A percentile compares a stretch with the other conserved stretches of the same genome.
Evolutionary conservation across 768 basidiomycete species (phyloP).

Genomic region (Podaxis sp.): DNA sequence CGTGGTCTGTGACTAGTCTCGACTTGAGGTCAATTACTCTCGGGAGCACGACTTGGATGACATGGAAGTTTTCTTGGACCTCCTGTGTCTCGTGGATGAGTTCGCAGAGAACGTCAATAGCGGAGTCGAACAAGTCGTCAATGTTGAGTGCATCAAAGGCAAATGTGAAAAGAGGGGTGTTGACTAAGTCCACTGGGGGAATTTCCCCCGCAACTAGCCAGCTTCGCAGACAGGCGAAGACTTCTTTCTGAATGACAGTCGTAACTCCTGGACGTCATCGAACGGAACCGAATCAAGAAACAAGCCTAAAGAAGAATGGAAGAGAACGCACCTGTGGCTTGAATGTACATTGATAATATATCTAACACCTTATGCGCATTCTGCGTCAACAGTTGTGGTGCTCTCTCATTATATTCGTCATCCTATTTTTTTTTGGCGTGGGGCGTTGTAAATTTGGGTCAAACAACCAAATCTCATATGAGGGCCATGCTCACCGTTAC

Average conservation of each 20-base stretch:
- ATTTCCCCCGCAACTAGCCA: constrained; percentile 93
- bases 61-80: constrained; percentile 87
- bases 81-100: constrained; percentile 98
- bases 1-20: constrained; percentile 53
- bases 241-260: constrained; percentile 67
- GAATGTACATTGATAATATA: constrained; percentile 83
- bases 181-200: constrained; percentile 54
- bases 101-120: constrained; percentile 90
- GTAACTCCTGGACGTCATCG: constrained; percentile 69
- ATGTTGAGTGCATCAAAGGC: constrained; percentile 82
- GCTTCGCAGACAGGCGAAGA: constrained; percentile 80
- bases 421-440: constrained; percentile 44
- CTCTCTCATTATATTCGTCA: constrained; percentile 67
- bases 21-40: constrained; percentile 74
- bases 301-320: neutral
- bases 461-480: neutral
- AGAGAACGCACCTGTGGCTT: constrained; percentile 69
- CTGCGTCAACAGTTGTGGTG: constrained; percentile 57
- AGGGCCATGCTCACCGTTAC: constrained; percentile 65
- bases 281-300: neutral
- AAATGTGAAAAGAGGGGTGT: constrained; percentile 77
- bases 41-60: constrained; percentile 87
- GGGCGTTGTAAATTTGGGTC: constrained; percentile 1
- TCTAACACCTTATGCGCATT: constrained; percentile 74
- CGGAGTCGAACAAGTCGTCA: constrained; percentile 89